phyloP scores from a whole-genome alignment of 108 stramenopile genomes.

The Chaetoceros tenuissimus region DNA sequence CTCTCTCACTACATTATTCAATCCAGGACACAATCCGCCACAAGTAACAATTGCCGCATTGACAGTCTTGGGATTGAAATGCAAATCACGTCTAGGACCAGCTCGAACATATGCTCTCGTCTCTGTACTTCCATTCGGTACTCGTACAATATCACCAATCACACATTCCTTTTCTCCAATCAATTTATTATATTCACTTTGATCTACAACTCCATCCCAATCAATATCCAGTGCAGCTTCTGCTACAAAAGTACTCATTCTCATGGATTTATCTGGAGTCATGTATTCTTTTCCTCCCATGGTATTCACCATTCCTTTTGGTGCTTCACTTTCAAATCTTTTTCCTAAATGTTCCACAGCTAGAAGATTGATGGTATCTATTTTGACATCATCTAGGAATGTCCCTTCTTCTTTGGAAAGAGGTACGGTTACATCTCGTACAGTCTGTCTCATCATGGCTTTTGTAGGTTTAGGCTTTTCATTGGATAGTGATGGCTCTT shows the following conservation, averaged over 20 bases:
- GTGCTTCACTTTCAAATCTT: slow-evolving; percentile 36
- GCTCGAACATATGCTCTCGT: slow-evolving; percentile 80
- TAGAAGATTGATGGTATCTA: slow-evolving; percentile 65
- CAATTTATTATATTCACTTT: slow-evolving; percentile 64
- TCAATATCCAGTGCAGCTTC: not conserved
- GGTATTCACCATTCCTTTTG: too few relatives aligned
- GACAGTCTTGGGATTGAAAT: slow-evolving; percentile 84
- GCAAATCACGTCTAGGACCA: slow-evolving; percentile 72
- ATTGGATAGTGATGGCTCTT: not conserved
- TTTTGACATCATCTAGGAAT: slow-evolving; percentile 33
- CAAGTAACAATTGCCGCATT: slow-evolving; percentile 97
- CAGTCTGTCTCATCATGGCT: too few relatives aligned
- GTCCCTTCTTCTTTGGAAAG: slow-evolving; percentile 21
- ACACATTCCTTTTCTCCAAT: slow-evolving; percentile 79
- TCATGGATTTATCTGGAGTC: too few relatives aligned
- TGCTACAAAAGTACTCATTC: not conserved
- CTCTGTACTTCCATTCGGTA: slow-evolving; percentile 27
- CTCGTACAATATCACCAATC: slow-evolving; percentile 70
- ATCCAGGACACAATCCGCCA: slow-evolving; percentile 94
- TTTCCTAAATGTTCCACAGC: slow-evolving; percentile 67
- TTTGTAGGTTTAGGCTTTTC: not conserved
- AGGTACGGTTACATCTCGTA: not conserved
- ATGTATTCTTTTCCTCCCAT: too few relatives aligned
- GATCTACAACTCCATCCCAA: not conserved
- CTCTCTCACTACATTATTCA: slow-evolving; percentile 95